Evolutionary conservation across 2,329 filamentous ascomycete species (phyloP), one percentile per base, ranked within the genome.

Genomic region (Fusarium oligoseptatum): DNA sequence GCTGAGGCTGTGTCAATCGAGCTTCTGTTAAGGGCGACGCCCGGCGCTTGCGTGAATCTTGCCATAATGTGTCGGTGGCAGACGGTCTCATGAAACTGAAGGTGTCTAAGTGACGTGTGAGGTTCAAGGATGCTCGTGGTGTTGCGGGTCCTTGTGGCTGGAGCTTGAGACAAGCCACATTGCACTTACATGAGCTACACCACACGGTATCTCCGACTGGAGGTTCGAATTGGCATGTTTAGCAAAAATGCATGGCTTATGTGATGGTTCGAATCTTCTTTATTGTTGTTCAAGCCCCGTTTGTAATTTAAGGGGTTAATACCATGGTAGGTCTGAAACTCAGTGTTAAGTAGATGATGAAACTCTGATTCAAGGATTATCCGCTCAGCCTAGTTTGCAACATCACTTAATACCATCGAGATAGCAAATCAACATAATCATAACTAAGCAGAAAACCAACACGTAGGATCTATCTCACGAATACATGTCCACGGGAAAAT

Each of bases 1-100:
- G 83, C 74, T 0, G 80, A 78, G 32, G 80, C 78, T 20, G 76
- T 72, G 12, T 84, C 82, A 22, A 79, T 72, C 22, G 79, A 74
- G 55, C 66, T 72, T 67, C 67, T 76, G 15, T 74, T 70, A 4
- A 72, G 63, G 4, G 69, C 52, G 29, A 64, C 20, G 34, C 61
- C 48, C 4, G 58, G 32, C 8, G 67, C 64, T 66, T 77, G 74
- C 27, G 76, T 79, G 50, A 80, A 67, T 70, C 78, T 76, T 24
- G 78, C 79, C 81, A 82, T 82, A 67, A 24, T 75, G 68, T 60
- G 57, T 64, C 57, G 61, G 32, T 60, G 20, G 45, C 64, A 15
- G 48, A 64, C 61, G 56, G 57, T 73, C 43, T 73, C 65, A 20
- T 52, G 29, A 14, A 37, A 64, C 41, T 67, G 58, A 20, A 39